Conservation (phyloP, 163 green algal genomes). For the Chlamydomonas reinhardtii region DNA sequence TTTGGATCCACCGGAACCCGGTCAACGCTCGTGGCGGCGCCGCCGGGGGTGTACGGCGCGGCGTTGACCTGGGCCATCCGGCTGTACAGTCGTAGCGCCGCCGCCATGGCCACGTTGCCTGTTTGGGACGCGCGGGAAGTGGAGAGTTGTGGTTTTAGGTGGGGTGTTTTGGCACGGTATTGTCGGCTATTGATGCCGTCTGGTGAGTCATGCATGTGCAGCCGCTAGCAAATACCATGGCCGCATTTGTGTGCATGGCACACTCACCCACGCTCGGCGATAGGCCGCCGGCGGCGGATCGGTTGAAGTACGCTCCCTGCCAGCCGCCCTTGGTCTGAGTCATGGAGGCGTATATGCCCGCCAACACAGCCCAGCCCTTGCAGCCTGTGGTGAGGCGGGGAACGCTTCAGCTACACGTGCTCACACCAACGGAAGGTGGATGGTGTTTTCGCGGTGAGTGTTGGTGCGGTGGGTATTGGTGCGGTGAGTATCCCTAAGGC, state of each 20-base stretch:
- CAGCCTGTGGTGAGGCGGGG: constrained; percentile 21
- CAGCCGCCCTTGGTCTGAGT: neutral
- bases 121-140: neutral
- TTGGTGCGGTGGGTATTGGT: too few relatives aligned
- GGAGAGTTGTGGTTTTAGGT: too few relatives aligned
- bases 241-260: too few relatives aligned
- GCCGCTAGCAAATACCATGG: too few relatives aligned
- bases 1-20: neutral
- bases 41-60: constrained; percentile 24
- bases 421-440: too few relatives aligned
- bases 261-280: neutral
- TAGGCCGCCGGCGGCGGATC: neutral
- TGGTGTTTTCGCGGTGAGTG: too few relatives aligned
- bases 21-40: neutral
- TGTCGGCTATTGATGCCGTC: too few relatives aligned
- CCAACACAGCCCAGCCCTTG: constrained; percentile 39
- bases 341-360: constrained; percentile 1
- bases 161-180: too few relatives aligned
- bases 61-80: constrained; percentile 14
- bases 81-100: constrained; percentile 2
- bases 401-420: too few relatives aligned
- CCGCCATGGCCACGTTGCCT: constrained; percentile 10
- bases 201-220: too few relatives aligned
- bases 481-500: too few relatives aligned
- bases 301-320: constrained; percentile 29